Base-by-base conservation (phyloP, 306 rosid genomes). In the Prunus padus region DNA sequence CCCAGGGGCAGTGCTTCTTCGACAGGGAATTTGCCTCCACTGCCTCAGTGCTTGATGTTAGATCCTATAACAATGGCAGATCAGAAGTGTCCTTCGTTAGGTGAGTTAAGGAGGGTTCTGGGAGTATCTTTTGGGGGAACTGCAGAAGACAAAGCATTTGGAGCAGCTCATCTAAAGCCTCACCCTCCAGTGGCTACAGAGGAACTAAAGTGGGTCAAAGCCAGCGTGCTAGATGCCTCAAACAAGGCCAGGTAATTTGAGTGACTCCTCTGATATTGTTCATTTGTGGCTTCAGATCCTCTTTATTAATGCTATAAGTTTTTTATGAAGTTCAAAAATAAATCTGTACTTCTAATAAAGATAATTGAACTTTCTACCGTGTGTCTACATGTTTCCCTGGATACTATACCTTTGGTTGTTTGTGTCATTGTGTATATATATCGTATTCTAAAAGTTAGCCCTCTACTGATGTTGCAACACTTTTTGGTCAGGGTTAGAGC, bases 211-310 rank as follows among this genome's bases (percentile, higher is more conserved):
- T 88, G 83, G 69, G 83, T 90, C 80, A 90, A 85, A 82, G 89
- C 86, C 50, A 75, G 81, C 56, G 56, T 94, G 49, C 74, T 72
- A 76, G 97, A 83, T 75, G 83, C 89, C 70, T 82, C 90, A 68
- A 76, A 55, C 74, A 82, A 81, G 81, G 92, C 97, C 83, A 94
- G 97, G 97, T 93, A 89, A 81, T 81, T 81, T 76, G 25, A 60
- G 72, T 33, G 71, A 22, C 69, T 82, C 12, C 22, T 56, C 56
- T 65, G 46, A 42, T 33, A 23, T 26, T 45, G 59, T 23, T 45
- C 18, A 52, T 23, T 63, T 63, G 63, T 33, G 72, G 37, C n/a
- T 65, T n/a, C 3, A 40, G 45, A 50, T 46, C 54, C 81, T n/a
- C 37, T 30, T 40, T 26, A 28, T 37, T n/a, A 60, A 30, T 77